phyloP scores from a whole-genome alignment of 2,329 filamentous ascomycete species.

The Elsinoe ampelina region DNA sequence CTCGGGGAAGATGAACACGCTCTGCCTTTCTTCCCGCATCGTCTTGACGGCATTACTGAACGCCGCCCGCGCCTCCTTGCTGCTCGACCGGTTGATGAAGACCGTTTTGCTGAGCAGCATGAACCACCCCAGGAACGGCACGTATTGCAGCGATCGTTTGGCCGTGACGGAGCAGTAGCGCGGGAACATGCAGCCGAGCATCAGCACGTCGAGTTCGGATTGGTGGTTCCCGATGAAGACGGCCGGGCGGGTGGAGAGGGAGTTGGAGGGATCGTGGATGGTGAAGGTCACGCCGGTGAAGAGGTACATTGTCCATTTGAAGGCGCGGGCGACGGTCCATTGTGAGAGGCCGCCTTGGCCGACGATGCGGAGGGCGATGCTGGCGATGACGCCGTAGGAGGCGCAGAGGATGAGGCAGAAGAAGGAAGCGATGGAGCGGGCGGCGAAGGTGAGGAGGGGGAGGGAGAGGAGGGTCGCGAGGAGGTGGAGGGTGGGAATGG shows the following conservation, averaged over 20 bases:
- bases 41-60: constrained; percentile 75
- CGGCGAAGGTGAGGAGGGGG: constrained; percentile 49
- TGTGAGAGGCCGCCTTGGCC: constrained; percentile 71
- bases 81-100: constrained; percentile 89
- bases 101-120: constrained; percentile 76
- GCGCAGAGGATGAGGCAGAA: constrained; percentile 38
- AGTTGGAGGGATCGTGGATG: constrained; percentile 53
- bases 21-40: constrained; percentile 58
- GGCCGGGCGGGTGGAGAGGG: constrained; percentile 63
- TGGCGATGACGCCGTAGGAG: constrained; percentile 65
- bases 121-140: constrained; percentile 90
- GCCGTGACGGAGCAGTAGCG: constrained; percentile 87
- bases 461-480: constrained; percentile 28
- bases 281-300: constrained; percentile 70
- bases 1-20: constrained; percentile 82
- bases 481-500: constrained; percentile 25
- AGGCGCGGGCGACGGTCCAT: constrained; percentile 71
- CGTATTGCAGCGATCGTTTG: constrained; percentile 69
- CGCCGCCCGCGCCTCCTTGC: constrained; percentile 69
- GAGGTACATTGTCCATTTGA: constrained; percentile 68
- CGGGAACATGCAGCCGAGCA: constrained; percentile 84
- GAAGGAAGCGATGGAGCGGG: constrained; percentile 47
- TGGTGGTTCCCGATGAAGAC: constrained; percentile 72
- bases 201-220: constrained; percentile 78
- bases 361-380: constrained; percentile 58